These are phyloP conservation scores for Pestalotiopsis fici DNA, from an alignment of 2,329 filamentous ascomycete genomes.

Conservation along the genomic window DNA sequence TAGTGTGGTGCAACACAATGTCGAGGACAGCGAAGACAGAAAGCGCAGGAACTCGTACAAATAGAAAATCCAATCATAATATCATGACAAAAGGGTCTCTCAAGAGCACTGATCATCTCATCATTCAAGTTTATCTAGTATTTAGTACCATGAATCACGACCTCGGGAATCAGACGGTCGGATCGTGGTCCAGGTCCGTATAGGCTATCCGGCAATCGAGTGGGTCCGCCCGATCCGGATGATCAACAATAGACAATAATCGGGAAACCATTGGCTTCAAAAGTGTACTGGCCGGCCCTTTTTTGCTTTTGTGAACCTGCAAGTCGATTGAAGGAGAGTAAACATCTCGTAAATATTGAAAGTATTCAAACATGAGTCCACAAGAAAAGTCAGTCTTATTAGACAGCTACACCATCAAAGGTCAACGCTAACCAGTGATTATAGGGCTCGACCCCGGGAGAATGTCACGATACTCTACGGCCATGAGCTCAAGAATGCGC, in stretches of 20 bases:
- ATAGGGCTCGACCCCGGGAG: conserved; percentile 34
- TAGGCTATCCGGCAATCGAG: conserved; percentile 17
- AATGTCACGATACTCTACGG: conserved; percentile 11
- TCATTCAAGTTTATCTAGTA: no score
- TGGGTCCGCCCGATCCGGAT: conserved; percentile 13
- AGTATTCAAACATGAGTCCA: not conserved
- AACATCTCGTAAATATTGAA: no score
- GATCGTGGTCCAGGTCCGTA: not conserved
- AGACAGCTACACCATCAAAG: not conserved
- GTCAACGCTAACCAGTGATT: conserved; percentile 15
- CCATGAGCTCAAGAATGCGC: conserved; percentile 33
- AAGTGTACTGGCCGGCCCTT: not conserved
- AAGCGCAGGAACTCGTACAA: no score
- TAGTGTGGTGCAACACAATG: no score
- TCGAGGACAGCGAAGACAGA: no score
- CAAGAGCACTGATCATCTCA: no score
- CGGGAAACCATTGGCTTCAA: not conserved
- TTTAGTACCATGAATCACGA: not conserved
- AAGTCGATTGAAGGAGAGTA: not conserved
- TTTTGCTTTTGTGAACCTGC: not conserved
- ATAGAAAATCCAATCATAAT: no score
- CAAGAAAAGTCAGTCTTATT: not conserved
- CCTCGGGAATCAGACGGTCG: not conserved
- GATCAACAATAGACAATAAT: not conserved
- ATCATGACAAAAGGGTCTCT: no score